These are phyloP conservation scores for Ochromonadaceae sp. DNA, from an alignment of 352 stramenopile genomes.

Conservation along the genomic window DNA sequence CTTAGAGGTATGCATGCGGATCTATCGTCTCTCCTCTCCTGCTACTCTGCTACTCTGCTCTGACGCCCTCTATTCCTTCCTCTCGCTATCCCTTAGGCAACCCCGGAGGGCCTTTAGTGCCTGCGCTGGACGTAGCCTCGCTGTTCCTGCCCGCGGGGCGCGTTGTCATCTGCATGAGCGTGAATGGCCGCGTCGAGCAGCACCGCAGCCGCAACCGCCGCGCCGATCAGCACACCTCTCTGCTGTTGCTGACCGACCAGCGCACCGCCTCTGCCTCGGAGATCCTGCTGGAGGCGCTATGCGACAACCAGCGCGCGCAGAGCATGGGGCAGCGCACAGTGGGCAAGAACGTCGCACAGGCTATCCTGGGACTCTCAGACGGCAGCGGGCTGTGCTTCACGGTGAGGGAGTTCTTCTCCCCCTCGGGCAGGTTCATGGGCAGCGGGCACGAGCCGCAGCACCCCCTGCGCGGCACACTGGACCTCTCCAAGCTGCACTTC, in stretches of 20 bases:
- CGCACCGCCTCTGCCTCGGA: not conserved
- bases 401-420: not conserved
- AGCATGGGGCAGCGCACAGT: not conserved
- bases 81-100: no score
- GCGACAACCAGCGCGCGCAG: not conserved
- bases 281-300: constrained; percentile 3
- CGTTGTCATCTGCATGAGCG: not conserved
- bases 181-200: not conserved
- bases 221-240: not conserved
- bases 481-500: no score
- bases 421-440: not conserved
- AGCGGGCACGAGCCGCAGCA: no score
- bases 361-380: not conserved
- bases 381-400: not conserved
- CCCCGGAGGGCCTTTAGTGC: not conserved
- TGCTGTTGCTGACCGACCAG: not conserved
- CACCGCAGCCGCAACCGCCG: not conserved
- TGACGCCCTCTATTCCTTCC: no score
- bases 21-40: no score
- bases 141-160: not conserved
- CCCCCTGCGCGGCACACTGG: no score
- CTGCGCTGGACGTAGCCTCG: not conserved
- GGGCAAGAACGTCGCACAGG: constrained; percentile 7
- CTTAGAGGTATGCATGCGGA: no score
- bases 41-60: no score